These are phyloP conservation scores for Zizania palustris DNA, from an alignment of 202 grass and related monocot species.

Conservation along the genomic window DNA sequence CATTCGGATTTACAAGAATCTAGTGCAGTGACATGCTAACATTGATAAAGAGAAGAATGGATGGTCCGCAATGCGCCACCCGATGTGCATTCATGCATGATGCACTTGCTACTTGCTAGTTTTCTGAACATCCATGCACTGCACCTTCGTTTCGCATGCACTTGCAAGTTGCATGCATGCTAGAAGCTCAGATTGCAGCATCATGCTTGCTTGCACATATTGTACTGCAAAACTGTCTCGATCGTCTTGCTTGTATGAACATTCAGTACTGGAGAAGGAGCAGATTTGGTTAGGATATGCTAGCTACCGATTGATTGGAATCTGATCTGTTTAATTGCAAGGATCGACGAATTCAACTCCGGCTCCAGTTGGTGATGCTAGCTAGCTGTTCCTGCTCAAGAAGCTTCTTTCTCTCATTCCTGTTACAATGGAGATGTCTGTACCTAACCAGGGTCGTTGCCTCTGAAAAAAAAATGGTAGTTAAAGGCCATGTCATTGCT, in stretches of 20 bases:
- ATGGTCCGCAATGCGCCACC: too few species aligned
- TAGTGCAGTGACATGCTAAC: background rate
- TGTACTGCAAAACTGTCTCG: background rate
- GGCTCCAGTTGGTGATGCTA: background rate
- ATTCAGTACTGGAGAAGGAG: background rate
- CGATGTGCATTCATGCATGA: too few species aligned
- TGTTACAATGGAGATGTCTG: background rate
- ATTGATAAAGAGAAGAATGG: background rate
- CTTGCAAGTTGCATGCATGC: background rate
- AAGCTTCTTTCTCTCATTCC: constrained; percentile 1
- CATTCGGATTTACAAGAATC: background rate
- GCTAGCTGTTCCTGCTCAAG: background rate
- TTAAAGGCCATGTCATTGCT: constrained; percentile 36
- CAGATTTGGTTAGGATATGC: background rate
- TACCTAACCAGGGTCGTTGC: background rate
- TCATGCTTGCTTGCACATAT: background rate
- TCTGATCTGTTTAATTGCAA: background rate
- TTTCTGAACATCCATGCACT: too few species aligned
- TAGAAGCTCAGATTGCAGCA: constrained; percentile 4
- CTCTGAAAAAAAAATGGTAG: background rate
- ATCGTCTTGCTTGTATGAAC: too few species aligned
- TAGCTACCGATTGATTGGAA: background rate
- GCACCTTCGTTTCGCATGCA: too few species aligned
- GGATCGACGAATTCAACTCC: background rate
- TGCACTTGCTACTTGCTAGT: too few species aligned